Evolutionary conservation across 371 early-diverging fungal species (phyloP).

Genomic region (Mucor circinelloides): DNA sequence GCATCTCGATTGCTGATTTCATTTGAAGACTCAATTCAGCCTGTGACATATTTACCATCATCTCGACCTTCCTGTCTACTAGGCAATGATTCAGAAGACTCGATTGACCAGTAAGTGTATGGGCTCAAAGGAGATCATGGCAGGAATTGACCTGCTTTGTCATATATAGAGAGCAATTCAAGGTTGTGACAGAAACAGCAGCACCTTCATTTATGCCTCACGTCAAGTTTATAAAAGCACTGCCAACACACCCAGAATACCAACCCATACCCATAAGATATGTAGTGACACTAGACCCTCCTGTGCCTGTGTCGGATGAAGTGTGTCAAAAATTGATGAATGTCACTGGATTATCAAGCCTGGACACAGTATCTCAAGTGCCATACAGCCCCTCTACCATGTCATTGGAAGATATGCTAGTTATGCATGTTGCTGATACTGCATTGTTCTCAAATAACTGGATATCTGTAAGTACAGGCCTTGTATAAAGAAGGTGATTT

Average conservation of each 20-base stretch:
- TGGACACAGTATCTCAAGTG: slow-evolving; percentile 3
- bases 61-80: slow-evolving; percentile 29
- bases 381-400: not conserved
- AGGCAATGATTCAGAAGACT: slow-evolving; percentile 36
- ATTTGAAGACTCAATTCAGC: slow-evolving; percentile 39
- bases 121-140: slow-evolving; percentile 8
- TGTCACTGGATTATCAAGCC: slow-evolving; percentile 19
- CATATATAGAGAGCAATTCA: slow-evolving; percentile 31
- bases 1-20: slow-evolving; percentile 33
- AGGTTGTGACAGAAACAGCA: slow-evolving; percentile 31
- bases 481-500: not conserved
- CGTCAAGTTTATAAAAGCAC: slow-evolving; percentile 36
- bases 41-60: slow-evolving; percentile 30
- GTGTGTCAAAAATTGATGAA: slow-evolving; percentile 37
- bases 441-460: not conserved
- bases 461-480: slow-evolving; percentile 7
- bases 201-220: slow-evolving; percentile 33
- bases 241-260: slow-evolving; percentile 24
- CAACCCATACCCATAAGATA: slow-evolving; percentile 39
- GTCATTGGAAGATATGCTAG: slow-evolving; percentile 38
- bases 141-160: slow-evolving; percentile 14
- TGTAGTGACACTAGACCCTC: slow-evolving; percentile 44
- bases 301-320: slow-evolving; percentile 37
- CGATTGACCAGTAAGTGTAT: slow-evolving; percentile 3
- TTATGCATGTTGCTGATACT: slow-evolving; percentile 6